Evolutionary conservation across 2,329 filamentous ascomycete genomes (phyloP).

Genomic region (Ceratocystis alfenasii): DNA sequence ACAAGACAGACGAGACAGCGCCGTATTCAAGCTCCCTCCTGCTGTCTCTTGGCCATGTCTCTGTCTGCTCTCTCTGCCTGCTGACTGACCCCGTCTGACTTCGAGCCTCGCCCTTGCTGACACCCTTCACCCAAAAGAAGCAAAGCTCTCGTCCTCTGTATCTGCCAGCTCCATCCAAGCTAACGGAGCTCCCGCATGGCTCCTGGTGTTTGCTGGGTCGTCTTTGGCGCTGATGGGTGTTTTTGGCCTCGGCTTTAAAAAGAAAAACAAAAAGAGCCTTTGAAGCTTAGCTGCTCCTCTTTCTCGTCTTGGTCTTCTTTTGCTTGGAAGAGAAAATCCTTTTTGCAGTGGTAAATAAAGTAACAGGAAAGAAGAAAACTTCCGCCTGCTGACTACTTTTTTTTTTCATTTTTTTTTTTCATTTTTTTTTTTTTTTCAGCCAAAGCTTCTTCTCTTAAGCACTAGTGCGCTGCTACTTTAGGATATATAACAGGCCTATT

Average conservation of each 20-base stretch:
- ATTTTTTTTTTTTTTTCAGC: not conserved
- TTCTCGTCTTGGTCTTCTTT: not conserved
- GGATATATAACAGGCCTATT: conserved; percentile 7
- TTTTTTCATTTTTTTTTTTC: not conserved
- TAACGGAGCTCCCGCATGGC: conserved; percentile 6
- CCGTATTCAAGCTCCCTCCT: not conserved
- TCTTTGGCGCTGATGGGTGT: not conserved
- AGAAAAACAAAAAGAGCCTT: too few species aligned
- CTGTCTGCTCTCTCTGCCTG: not conserved
- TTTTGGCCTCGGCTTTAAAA: conserved; percentile 1
- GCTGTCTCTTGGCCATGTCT: not conserved
- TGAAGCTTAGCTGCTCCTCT: too few species aligned
- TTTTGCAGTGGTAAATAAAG: too few species aligned
- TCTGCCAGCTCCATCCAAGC: not conserved
- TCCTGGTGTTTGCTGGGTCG: too few species aligned
- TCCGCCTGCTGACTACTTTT: not conserved
- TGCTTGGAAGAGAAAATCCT: not conserved
- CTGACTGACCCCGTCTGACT: not conserved
- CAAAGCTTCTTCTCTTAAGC: conserved; percentile 10
- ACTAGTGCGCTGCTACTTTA: conserved; percentile 9
- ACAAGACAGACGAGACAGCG: not conserved
- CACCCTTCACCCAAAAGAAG: not conserved
- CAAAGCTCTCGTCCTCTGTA: not conserved
- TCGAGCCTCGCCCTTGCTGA: not conserved
- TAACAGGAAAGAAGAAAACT: too few species aligned